phyloP scores from a whole-genome alignment of 2,329 filamentous ascomycete species.

The Ilyonectria sp. region DNA sequence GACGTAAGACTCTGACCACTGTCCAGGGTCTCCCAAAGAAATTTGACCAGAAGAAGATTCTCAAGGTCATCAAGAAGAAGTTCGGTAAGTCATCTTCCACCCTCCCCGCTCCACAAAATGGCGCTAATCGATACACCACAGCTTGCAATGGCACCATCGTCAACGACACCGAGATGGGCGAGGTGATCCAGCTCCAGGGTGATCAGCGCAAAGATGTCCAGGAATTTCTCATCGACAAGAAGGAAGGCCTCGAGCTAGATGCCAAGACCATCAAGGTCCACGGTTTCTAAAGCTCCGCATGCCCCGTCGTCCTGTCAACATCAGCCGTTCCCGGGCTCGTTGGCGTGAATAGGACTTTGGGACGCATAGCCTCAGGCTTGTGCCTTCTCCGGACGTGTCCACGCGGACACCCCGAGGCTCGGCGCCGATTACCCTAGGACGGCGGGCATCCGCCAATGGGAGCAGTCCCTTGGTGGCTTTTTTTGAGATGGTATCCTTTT shows the following conservation, averaged over 20 bases:
- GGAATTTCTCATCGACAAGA: conserved; percentile 97
- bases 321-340: conserved; percentile 49
- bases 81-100: conserved; percentile 76
- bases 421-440: conserved; percentile 51
- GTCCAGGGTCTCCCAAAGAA: conserved; percentile 99
- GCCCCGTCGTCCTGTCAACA: conserved; percentile 57
- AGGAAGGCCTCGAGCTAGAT: conserved; percentile 93
- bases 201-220: conserved; percentile 99
- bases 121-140: conserved; percentile 51
- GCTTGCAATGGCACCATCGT: conserved; percentile 99
- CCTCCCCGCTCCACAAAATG: background rate
- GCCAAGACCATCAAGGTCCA: conserved; percentile 95
- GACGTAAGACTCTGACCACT: conserved; percentile 99
- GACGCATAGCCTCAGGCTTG: conserved; percentile 51
- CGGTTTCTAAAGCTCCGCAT: conserved; percentile 63
- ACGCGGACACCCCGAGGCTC: conserved; percentile 50
- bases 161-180: conserved; percentile 94
- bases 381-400: conserved; percentile 49
- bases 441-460: conserved; percentile 51
- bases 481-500: conserved; percentile 48
- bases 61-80: conserved; percentile 99
- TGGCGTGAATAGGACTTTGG: conserved; percentile 52
- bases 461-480: conserved; percentile 45
- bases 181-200: conserved; percentile 99
- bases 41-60: conserved; percentile 99